Percentiles rank a stretch among this genome's conserved stretches.
Conservation (phyloP, 495 filamentous ascomycete species). For the Tuber indicum region DNA sequence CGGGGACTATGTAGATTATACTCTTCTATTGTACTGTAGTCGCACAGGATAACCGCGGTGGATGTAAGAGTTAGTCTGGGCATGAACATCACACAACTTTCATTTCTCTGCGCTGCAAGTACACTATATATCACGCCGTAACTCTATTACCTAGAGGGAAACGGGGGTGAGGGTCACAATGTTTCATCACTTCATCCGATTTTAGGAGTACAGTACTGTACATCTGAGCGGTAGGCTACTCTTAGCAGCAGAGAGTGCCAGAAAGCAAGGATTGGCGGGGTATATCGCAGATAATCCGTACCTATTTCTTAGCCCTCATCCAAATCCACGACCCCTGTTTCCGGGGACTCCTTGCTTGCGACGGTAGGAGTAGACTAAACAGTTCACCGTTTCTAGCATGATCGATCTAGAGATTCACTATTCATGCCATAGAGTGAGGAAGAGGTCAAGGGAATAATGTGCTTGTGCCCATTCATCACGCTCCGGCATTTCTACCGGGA, state of each 20-base stretch:
- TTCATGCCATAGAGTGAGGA: background rate
- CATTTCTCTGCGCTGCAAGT: background rate
- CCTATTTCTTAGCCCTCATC: background rate
- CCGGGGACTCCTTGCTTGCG: background rate
- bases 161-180: background rate
- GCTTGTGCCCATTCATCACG: background rate
- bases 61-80: background rate
- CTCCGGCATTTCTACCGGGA: background rate
- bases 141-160: background rate
- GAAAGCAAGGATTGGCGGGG: background rate
- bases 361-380: background rate
- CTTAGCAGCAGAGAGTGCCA: background rate
- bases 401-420: background rate
- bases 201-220: background rate
- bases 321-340: background rate
- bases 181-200: background rate
- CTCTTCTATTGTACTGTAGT: background rate
- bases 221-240: background rate
- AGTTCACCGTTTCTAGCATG: background rate
- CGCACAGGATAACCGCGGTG: background rate
- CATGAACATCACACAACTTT: background rate
- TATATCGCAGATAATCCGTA: background rate
- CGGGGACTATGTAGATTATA: background rate
- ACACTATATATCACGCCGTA: background rate
- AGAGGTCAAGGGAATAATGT: background rate